Evolutionary conservation across 306 rosid species (phyloP), one percentile per base, ranked within the genome.

Genomic region (Crataegus laevigata): DNA sequence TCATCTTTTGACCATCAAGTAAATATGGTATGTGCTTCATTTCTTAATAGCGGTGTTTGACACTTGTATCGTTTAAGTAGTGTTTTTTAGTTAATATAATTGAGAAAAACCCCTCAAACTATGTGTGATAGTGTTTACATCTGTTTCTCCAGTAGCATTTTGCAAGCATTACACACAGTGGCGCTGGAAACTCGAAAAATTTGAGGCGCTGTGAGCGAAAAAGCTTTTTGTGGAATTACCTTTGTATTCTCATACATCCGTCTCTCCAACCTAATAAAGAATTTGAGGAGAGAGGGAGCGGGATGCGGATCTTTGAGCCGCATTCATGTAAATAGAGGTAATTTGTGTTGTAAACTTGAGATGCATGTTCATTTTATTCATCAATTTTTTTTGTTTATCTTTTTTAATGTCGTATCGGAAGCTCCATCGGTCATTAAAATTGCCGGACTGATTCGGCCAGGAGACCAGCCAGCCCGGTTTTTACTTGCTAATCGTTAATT

Each of bases 301-400:
- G 63, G 72, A 78, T 66, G 52, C 71, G 79, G 82, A 74, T 32
- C 54, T 69, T 71, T 77, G 59, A 59, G 62, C 83, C 83, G 30
- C 82, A 65, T 62, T 77, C 81, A 63, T 91, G 93, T 89, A 89
- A 85, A 89, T 91, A 88, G 86, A 73, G 91, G 85, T 86, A 85
- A 88, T 86, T 83, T 83, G 88, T 79, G 84, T 71, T 86, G 85
- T 87, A 75, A 80, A 76, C 85, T 72, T 59, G 66, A 43, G 70
- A 65, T 71, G 73, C 72, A 69, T 59, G 84, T 78, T 87, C 80
- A 82, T 86, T 83, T 81, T 79, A 84, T 91, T 87, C 84, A 85
- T 84, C 88, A 77, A 81, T 84, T 63, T 65, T 84, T 87, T 61
- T 75, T 77, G 79, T 79, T 83, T 15, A 58, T 59, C 51, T 59